Conservation (phyloP, 768 basidiomycete species). For the Serendipita vermifera region DNA sequence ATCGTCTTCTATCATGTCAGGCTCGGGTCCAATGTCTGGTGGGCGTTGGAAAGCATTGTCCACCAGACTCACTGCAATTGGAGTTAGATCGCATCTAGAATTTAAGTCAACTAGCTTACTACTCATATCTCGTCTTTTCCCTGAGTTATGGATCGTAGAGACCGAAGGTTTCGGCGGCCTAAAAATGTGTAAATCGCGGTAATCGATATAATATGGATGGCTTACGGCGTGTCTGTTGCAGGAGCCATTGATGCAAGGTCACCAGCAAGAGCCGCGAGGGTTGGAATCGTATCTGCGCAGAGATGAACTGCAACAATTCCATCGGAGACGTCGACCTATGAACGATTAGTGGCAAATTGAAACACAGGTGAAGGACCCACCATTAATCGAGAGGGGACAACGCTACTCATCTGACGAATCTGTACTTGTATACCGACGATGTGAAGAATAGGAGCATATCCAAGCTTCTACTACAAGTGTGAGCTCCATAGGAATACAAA, state of each 20-base stretch:
- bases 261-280: conserved; percentile 41
- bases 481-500: conserved; percentile 10
- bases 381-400: conserved; percentile 29
- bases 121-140: conserved; percentile 16
- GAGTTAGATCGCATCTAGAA: not conserved
- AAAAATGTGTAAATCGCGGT: not conserved
- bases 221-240: conserved; percentile 5
- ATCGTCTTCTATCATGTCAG: conserved; percentile 87
- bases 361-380: not conserved
- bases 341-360: not conserved
- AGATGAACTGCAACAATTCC: conserved; percentile 48
- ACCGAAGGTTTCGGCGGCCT: not conserved
- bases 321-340: conserved; percentile 43
- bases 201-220: not conserved
- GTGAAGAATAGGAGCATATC: conserved; percentile 58
- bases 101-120: conserved; percentile 17
- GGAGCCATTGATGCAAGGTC: conserved; percentile 22
- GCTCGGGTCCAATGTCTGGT: conserved; percentile 63
- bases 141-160: not conserved
- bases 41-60: conserved; percentile 63
- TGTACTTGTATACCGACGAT: conserved; percentile 37
- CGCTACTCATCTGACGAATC: conserved; percentile 23
- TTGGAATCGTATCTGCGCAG: conserved; percentile 63
- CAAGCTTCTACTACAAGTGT: conserved; percentile 33
- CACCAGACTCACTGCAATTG: conserved; percentile 40